Evolutionary conservation across 2,329 filamentous ascomycete genomes (phyloP).

Genomic region (Botryotinia calthae): DNA sequence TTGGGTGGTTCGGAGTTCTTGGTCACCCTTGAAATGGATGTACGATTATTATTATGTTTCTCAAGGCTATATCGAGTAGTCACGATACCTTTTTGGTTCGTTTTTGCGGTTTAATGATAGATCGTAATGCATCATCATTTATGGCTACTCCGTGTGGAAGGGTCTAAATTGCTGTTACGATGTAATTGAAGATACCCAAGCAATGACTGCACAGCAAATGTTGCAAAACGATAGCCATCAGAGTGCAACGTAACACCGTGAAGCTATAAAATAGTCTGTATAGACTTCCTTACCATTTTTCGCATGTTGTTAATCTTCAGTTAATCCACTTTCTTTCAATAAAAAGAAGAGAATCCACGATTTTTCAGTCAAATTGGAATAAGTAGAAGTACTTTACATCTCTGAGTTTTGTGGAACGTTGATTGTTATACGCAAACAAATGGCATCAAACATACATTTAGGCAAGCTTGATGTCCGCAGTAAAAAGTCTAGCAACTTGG

Average conservation of each 20-base stretch:
- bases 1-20: neutral
- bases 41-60: neutral
- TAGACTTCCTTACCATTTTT: neutral
- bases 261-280: neutral
- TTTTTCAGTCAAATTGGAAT: neutral
- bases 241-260: neutral
- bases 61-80: neutral
- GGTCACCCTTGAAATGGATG: neutral
- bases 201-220: neutral
- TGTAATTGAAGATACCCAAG: neutral
- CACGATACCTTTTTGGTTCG: neutral
- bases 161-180: too few relatives aligned
- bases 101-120: too few relatives aligned
- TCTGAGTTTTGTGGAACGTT: neutral
- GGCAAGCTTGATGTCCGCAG: neutral
- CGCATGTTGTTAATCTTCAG: neutral
- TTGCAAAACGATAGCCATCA: neutral
- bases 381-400: neutral
- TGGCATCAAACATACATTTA: neutral
- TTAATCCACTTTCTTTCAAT: neutral
- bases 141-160: neutral
- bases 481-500: neutral
- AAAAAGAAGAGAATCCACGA: neutral
- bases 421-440: neutral
- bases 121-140: neutral